Conservation (phyloP, 2,329 filamentous ascomycete species). For the Juglanconis oblonga region DNA sequence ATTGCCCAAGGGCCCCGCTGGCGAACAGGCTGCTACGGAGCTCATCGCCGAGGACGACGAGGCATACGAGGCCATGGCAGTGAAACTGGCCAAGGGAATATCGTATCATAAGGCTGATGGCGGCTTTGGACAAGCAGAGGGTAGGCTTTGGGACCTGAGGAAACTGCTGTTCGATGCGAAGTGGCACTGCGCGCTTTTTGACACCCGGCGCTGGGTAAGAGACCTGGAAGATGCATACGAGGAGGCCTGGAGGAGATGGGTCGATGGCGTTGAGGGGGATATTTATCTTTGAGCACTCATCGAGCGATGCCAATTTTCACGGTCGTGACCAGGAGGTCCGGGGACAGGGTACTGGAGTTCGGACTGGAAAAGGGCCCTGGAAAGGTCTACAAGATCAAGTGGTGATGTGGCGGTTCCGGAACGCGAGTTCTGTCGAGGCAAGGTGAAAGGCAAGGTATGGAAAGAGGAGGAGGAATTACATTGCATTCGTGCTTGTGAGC, state of each 20-base stretch:
- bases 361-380: background rate
- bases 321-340: background rate
- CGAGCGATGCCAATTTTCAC: background rate
- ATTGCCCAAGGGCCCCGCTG: conserved; percentile 69
- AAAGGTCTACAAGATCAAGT: background rate
- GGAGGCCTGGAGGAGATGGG: conserved; percentile 86
- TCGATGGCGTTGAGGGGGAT: conserved; percentile 81
- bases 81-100: conserved; percentile 62
- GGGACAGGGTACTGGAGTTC: background rate
- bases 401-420: conserved; percentile 3
- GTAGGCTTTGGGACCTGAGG: conserved; percentile 75
- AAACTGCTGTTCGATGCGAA: conserved; percentile 78
- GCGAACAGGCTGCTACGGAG: conserved; percentile 65
- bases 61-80: conserved; percentile 79
- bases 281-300: conserved; percentile 64
- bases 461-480: background rate
- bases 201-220: conserved; percentile 85
- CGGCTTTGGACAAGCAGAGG: conserved; percentile 54
- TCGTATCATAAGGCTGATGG: conserved; percentile 48
- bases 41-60: conserved; percentile 76
- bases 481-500: background rate
- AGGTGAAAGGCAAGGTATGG: background rate
- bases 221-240: conserved; percentile 89
- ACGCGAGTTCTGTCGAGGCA: conserved; percentile 11
- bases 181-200: conserved; percentile 84